A percentile compares a stretch with the other conserved stretches of the same genome.
These are phyloP conservation scores for Orychophragmus violaceus DNA, from an alignment of 345 rosid genomes.

Conservation along the genomic window DNA sequence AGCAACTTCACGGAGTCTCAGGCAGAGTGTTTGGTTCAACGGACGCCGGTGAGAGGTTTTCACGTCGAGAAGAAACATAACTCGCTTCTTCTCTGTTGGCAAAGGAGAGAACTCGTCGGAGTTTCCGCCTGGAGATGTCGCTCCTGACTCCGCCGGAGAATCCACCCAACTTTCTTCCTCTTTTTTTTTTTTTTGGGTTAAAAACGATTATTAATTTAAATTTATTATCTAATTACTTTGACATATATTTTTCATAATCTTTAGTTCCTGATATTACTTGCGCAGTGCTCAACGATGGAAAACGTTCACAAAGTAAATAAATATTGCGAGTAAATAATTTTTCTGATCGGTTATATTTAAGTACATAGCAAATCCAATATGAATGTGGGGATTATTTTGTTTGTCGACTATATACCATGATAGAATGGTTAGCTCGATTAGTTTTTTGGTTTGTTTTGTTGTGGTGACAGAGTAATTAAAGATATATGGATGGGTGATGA, in stretches of 20 bases:
- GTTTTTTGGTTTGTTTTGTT: neutral
- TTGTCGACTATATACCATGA: neutral
- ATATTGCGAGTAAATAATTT: neutral
- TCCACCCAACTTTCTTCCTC: neutral
- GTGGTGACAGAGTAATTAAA: neutral
- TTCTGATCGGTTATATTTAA: neutral
- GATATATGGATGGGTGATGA: conserved; percentile 19
- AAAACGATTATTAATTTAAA: neutral
- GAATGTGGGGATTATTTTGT: neutral
- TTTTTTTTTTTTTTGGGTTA: neutral
- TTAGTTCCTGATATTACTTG: conserved; percentile 1
- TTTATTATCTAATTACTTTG: neutral
- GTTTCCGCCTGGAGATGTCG: conserved; percentile 87
- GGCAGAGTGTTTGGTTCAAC: conserved; percentile 76
- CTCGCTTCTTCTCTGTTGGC: conserved; percentile 82
- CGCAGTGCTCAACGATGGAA: neutral
- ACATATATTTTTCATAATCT: conserved; percentile 4
- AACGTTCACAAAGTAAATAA: neutral
- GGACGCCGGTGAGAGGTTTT: conserved; percentile 73
- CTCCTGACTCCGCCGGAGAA: conserved; percentile 17
- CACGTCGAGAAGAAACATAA: conserved; percentile 82
- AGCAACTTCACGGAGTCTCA: conserved; percentile 90
- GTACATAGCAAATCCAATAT: neutral
- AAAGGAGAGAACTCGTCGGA: conserved; percentile 66
- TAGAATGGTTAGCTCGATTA: neutral